These are phyloP conservation scores for Aspergillus coremiiformis DNA, from an alignment of 495 filamentous ascomycete genomes.

Conservation along the genomic window DNA sequence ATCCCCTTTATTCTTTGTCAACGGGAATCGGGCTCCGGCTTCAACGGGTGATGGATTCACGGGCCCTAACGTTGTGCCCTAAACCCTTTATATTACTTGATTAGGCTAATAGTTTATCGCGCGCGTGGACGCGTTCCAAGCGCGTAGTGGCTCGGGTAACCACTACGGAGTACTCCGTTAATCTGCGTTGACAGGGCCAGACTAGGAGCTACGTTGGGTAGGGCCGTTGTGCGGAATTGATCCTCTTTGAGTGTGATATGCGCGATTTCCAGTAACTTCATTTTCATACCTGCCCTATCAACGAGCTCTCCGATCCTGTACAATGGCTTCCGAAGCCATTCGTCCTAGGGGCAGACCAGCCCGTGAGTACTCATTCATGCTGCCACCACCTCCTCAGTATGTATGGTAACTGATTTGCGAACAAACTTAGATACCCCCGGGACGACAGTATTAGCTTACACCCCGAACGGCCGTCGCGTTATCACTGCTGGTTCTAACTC, in stretches of 20 bases:
- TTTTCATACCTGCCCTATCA: background rate
- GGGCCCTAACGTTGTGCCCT: constrained; percentile 30
- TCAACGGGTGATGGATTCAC: constrained; percentile 5
- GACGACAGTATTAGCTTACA: constrained; percentile 58
- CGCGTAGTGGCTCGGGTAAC: too few species aligned
- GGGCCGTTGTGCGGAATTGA: background rate
- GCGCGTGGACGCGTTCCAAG: constrained; percentile 23
- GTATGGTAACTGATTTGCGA: background rate
- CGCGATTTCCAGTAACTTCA: background rate
- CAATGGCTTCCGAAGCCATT: constrained; percentile 34
- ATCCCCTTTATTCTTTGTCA: too few species aligned
- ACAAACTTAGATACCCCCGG: constrained; percentile 54
- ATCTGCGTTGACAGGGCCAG: too few species aligned
- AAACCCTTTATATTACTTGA: constrained; percentile 28
- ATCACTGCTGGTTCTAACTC: constrained; percentile 89
- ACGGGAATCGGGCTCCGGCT: too few species aligned
- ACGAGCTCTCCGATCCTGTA: background rate
- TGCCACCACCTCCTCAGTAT: background rate
- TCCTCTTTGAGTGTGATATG: background rate
- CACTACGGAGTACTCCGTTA: too few species aligned
- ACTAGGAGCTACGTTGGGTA: background rate
- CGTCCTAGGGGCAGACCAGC: constrained; percentile 41
- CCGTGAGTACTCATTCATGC: constrained; percentile 24
- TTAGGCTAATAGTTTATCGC: constrained; percentile 20
- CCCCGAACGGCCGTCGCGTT: constrained; percentile 58